Base-by-base conservation (phyloP, 2,329 filamentous ascomycete genomes). In the Trichophaea hybrida region DNA sequence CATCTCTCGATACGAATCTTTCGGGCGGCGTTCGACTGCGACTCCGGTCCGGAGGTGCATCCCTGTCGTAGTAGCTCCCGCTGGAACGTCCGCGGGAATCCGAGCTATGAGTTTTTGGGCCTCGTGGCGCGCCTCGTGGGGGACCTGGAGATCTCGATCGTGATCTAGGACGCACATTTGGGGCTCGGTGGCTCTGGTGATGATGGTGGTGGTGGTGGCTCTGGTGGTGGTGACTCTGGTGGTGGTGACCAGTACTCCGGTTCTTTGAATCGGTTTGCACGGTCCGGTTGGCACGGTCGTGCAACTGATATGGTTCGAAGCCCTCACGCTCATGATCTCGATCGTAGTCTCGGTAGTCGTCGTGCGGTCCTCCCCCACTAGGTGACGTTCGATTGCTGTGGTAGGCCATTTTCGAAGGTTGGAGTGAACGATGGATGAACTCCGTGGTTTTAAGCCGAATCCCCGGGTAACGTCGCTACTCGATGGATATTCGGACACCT, bases 1-100 rank as follows among this genome's bases (percentile, higher is more conserved):
- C 72, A 65, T 69, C 67, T 55, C 67, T 37, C 7, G 55, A 49
- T 13, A 57, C 40, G 66, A 34, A 64, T 66, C 37, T 64, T 57
- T 59, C 64, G 60, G 33, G 65, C 60, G 57, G 53, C 17, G 43
- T 61, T 55, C 61, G 61, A 54, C 57, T 59, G 51, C 62, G 63
- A 48, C 63, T 65, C 60, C 65, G 56, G 34, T 60, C 15, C 37
- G 62, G 65, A 24, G 67, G 67, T 1, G 66, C 66, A 59, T 68
- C 66, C 57, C 66, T 61, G 40, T 68, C 67, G 60, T 67, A 66
- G 57, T 68, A 68, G 17, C 63, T 61, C 13, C 59, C 59, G 40
- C 61, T 55, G 24, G 32, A 31, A 43, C 61, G 52, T 38, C 61
- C 58, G n/a, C 63, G 60, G 34, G 57, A 55, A 58, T 64, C 65